Base-by-base conservation (phyloP, 768 basidiomycete genomes). In the Suillus discolor region DNA sequence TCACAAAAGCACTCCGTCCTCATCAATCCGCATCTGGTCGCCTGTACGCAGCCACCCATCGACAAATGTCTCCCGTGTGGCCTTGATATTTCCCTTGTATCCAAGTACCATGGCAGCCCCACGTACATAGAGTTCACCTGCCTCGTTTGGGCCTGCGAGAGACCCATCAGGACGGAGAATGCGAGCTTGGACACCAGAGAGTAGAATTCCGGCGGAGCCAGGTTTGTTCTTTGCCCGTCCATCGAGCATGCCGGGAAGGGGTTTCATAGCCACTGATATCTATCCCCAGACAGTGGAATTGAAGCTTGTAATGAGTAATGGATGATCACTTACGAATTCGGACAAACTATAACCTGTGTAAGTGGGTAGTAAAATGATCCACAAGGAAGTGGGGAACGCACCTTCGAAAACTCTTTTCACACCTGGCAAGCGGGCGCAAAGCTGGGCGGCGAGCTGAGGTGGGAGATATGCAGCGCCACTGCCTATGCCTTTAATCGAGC, bases 11-110 rank as follows among this genome's bases (percentile, higher is more conserved):
- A 84, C 80, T 7, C 84, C 85, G 3, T 85, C 77, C 67, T 80
- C 78, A 67, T 88, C 83, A 0, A 84, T 81, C 41, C 80, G 73
- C 72, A 91, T 89, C 57, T 80, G 77, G 73, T 92, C 90, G 9
- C 90, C 90, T 0, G 89, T 91, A 62, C 77, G 79, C 41, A 92
- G 62, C 91, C 90, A 92, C n/a, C 89, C 89, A 62, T 83, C 79
- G 9, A 62, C 62, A 70, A 91, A 91, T 8, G 88, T 87, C 69
- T 84, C 83, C 65, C 76, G 78, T 42, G 84, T 89, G 2, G 89
- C 87, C 68, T 84, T 79, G 59, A 85, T 84, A 72, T 91, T 88
- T 62, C 85, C 83, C 84, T 83, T 87, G 74, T 92, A 92, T 1
- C 90, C 90, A 0, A 84, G 66, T 0, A 83, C 81, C 36, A 89